Conservation (phyloP, 1,139 yeast species). For the Magnusiomyces paraingens region DNA sequence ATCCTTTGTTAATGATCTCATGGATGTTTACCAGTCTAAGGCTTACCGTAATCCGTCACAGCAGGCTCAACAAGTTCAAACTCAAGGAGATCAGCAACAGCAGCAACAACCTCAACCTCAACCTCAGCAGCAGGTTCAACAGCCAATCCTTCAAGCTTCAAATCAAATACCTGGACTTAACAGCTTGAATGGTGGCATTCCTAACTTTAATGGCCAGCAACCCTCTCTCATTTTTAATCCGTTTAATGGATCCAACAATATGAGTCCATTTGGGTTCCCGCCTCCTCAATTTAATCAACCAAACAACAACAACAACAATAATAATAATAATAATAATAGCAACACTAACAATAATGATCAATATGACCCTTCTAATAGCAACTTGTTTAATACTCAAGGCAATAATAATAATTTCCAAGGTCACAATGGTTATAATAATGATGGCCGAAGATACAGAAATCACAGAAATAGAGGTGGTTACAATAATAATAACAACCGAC, state of each 20-base stretch:
- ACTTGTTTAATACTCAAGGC: background rate
- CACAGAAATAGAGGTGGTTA: slow-evolving; percentile 8
- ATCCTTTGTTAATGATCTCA: slow-evolving; percentile 23
- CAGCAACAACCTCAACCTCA: background rate
- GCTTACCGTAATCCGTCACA: slow-evolving; percentile 8
- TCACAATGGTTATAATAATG: slow-evolving; percentile 6
- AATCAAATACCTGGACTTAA: slow-evolving; percentile 17
- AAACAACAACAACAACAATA: slow-evolving; percentile 6
- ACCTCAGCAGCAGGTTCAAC: background rate
- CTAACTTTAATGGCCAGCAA: background rate
- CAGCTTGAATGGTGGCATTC: slow-evolving; percentile 1
- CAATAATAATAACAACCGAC: background rate
- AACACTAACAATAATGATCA: background rate
- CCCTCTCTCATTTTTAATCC: too few species aligned
- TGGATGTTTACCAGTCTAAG: slow-evolving; percentile 19
- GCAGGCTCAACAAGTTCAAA: background rate
- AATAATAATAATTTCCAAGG: background rate
- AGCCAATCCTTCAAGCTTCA: slow-evolving; percentile 18
- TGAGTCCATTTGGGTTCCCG: too few species aligned
- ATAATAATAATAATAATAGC: slow-evolving; percentile 2
- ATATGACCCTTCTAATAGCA: background rate
- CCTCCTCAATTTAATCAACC: background rate
- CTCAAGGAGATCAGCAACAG: background rate
- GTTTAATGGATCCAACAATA: too few species aligned
- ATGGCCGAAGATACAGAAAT: slow-evolving; percentile 4